A percentile compares a stretch with the other conserved stretches of the same genome.
Evolutionary conservation across 805 yeast genomes (phyloP).

Genomic region (Millerago galiae): DNA sequence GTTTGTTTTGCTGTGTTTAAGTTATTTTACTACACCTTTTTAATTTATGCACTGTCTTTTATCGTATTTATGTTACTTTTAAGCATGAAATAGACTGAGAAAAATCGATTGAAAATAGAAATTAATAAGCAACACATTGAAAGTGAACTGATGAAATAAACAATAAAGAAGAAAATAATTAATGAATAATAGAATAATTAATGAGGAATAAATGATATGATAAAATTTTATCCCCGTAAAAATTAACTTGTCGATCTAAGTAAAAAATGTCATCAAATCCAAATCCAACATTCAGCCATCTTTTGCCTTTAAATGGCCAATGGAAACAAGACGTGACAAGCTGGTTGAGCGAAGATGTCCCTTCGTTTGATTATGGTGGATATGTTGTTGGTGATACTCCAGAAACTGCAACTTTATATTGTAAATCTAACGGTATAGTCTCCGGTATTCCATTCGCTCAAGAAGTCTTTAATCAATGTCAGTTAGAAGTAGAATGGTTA

Average conservation of each 20-base stretch:
- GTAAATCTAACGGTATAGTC: constrained; percentile 75
- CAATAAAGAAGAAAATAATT: too few species aligned
- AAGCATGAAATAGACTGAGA: not conserved
- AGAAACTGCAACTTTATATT: constrained; percentile 70
- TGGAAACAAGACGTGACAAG: constrained; percentile 78
- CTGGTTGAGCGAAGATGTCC: constrained; percentile 84
- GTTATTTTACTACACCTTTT: not conserved
- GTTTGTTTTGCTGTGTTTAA: not conserved
- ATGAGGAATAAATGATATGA: not conserved
- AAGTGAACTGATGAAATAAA: too few species aligned
- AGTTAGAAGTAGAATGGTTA: constrained; percentile 65
- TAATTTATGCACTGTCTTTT: not conserved
- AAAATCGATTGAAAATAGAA: too few species aligned
- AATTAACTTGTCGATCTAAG: not conserved
- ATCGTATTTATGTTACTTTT: not conserved
- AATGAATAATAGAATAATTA: too few species aligned
- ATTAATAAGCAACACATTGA: too few species aligned
- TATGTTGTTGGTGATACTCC: constrained; percentile 78
- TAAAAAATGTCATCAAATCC: constrained; percentile 7
- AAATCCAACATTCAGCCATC: constrained; percentile 32
- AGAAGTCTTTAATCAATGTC: constrained; percentile 77
- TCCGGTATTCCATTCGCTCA: constrained; percentile 87
- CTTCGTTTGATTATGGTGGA: constrained; percentile 92
- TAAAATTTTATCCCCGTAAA: not conserved
- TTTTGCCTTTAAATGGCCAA: constrained; percentile 67